Conservation (phyloP, 2,329 filamentous ascomycete species). For the Penicillium sp. region DNA sequence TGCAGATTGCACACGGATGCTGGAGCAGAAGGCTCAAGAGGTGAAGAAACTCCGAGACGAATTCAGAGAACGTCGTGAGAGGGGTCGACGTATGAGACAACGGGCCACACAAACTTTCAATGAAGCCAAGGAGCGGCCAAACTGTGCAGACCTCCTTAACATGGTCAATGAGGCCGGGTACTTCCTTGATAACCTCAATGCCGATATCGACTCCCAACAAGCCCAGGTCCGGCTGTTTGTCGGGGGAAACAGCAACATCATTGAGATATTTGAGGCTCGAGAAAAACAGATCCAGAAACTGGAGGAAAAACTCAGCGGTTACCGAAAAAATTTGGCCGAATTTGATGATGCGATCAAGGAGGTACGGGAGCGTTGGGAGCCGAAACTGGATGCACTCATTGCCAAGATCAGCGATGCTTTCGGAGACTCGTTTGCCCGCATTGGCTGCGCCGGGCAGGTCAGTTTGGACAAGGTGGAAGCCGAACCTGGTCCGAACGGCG, state of each 20-base stretch:
- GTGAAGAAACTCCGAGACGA: constrained; percentile 38
- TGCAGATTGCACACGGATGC: constrained; percentile 54
- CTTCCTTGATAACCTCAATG: constrained; percentile 65
- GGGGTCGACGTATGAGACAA: constrained; percentile 20
- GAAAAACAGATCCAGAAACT: constrained; percentile 69
- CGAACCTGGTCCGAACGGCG: constrained; percentile 34
- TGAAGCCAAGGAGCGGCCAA: constrained; percentile 21
- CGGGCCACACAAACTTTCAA: constrained; percentile 21
- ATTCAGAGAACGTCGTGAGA: constrained; percentile 35
- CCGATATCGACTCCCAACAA: constrained; percentile 72
- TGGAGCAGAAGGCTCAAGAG: constrained; percentile 47
- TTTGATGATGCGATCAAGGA: constrained; percentile 62
- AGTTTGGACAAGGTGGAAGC: constrained; percentile 71
- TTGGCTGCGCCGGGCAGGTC: constrained; percentile 91
- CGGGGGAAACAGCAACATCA: constrained; percentile 71
- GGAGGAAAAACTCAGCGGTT: constrained; percentile 59
- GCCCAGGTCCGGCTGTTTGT: constrained; percentile 79
- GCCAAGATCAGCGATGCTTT: constrained; percentile 86
- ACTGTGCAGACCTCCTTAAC: constrained; percentile 42
- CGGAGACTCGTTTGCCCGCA: constrained; percentile 88
- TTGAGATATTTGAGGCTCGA: constrained; percentile 76
- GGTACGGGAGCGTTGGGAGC: constrained; percentile 77
- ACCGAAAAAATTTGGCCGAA: constrained; percentile 57
- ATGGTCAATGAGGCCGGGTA: constrained; percentile 49
- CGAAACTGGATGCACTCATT: constrained; percentile 75